These are phyloP conservation scores for Termitomyces sp. DNA, from an alignment of 768 basidiomycete genomes.

Conservation along the genomic window DNA sequence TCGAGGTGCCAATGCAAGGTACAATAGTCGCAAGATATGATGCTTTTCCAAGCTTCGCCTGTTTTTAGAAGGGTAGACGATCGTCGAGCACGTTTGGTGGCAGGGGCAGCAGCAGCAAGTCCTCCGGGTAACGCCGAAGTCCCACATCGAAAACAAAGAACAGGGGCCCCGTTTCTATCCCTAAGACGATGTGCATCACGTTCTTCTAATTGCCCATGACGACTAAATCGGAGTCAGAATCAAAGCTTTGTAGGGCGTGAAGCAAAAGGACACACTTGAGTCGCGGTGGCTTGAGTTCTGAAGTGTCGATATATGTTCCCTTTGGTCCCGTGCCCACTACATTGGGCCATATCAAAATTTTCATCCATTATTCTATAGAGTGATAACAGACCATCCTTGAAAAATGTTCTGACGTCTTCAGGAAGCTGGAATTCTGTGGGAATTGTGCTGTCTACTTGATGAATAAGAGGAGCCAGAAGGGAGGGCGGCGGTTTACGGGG, in stretches of 20 bases:
- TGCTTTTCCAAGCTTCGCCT: slow-evolving; percentile 60
- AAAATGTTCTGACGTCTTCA: slow-evolving; percentile 74
- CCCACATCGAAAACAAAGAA: slow-evolving; percentile 90
- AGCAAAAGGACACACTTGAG: slow-evolving; percentile 59
- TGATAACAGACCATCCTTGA: slow-evolving; percentile 71
- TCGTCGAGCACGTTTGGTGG: slow-evolving; percentile 50
- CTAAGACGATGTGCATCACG: slow-evolving; percentile 84
- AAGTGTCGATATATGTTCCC: slow-evolving; percentile 80
- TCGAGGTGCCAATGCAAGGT: slow-evolving; percentile 95
- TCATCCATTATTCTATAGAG: slow-evolving; percentile 2
- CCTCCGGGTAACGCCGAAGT: slow-evolving; percentile 65
- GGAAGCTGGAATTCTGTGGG: slow-evolving; percentile 86
- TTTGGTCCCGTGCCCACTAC: slow-evolving; percentile 74
- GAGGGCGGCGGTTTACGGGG: slow-evolving; percentile 60
- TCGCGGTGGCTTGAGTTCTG: slow-evolving; percentile 69
- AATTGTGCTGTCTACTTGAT: slow-evolving; percentile 58
- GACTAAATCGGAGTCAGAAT: slow-evolving; percentile 34
- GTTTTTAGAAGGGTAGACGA: slow-evolving; percentile 31
- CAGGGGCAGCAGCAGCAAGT: slow-evolving; percentile 45
- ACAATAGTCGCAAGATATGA: slow-evolving; percentile 95
- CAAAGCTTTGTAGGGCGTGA: background rate
- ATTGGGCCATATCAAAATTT: slow-evolving; percentile 12
- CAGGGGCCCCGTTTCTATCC: slow-evolving; percentile 75
- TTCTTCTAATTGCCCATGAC: slow-evolving; percentile 85
- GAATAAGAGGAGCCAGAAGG: slow-evolving; percentile 68